Evolutionary conservation across 164 flowering plant species (phyloP), one percentile per base, ranked within the genome.

Genomic region (Chloranthus sessilifolius): DNA sequence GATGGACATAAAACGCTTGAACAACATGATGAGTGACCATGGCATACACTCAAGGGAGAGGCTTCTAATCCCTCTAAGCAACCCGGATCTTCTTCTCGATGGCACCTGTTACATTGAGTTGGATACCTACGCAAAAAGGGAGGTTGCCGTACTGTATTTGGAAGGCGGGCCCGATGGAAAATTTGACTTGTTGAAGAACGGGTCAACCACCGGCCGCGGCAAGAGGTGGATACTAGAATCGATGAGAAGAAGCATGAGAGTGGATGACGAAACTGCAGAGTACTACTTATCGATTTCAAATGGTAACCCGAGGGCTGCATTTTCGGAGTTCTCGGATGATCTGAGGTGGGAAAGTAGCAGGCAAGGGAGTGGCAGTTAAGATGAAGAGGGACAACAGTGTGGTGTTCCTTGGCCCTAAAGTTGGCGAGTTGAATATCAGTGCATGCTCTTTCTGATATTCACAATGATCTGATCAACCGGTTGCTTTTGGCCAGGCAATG

Each of bases 21-120:
- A 92, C 76, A 92, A 92, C 67, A 92, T 88, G 98, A 83, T 88
- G 82, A 92, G 95, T 66, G 96, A 92, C 64, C 98, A 92, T 61
- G 98, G 95, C 22, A 88, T 92, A 59, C 69, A 88, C 63, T 88
- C 98, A 7, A 82, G 98, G 67, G 91, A 85, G 59, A 80, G 95
- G 69, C 57, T 92, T 41, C 65, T 92, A 31, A 85, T 92, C 60
- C 98, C 96, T 10, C 52, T 92, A 9, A 74, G 75, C 67, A 75
- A 74, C 26, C 88, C 95, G 9, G 78, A 79, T 9, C 31, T 79
- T 53, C 96, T 88, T 38, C 33, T 71, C 7, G 56, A 74, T 29
- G 56, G 68, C 23, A 85, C 83, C 43, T 92, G 98, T 76, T 92
- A 85, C 77, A 75, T 92, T 12, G 98, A 92, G 69, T 45, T 83